These are phyloP conservation scores for Boletus bicolor DNA, from an alignment of 768 basidiomycete species.

Conservation along the genomic window DNA sequence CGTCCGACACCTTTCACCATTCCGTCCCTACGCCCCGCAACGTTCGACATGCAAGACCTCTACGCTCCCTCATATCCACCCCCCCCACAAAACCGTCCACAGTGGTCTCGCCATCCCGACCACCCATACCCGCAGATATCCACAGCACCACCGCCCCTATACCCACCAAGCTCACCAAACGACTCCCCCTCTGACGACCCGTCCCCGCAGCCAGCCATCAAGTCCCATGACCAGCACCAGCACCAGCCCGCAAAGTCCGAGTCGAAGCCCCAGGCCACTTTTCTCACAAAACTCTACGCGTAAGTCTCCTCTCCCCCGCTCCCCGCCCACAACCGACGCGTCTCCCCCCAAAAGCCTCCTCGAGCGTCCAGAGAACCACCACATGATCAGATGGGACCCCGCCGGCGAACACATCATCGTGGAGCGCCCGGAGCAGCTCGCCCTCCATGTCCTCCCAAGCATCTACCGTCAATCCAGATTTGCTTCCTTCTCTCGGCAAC, in stretches of 20 bases:
- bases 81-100: slow-evolving; percentile 40
- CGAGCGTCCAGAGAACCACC: slow-evolving; percentile 89
- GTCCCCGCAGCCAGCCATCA: slow-evolving; percentile 34
- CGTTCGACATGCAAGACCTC: slow-evolving; percentile 47
- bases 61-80: slow-evolving; percentile 40
- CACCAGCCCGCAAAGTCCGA: slow-evolving; percentile 64
- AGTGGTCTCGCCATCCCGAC: slow-evolving; percentile 33
- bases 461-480: slow-evolving; percentile 97
- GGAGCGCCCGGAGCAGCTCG: slow-evolving; percentile 89
- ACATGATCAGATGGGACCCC: slow-evolving; percentile 96
- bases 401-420: slow-evolving; percentile 95
- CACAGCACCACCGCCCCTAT: slow-evolving; percentile 32
- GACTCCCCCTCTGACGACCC: slow-evolving; percentile 48
- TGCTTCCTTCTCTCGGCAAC: slow-evolving; percentile 95
- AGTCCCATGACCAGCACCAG: slow-evolving; percentile 43
- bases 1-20: slow-evolving; percentile 32
- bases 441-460: slow-evolving; percentile 88
- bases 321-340: slow-evolving; percentile 18
- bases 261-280: slow-evolving; percentile 87
- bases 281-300: slow-evolving; percentile 96
- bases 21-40: slow-evolving; percentile 40
- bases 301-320: slow-evolving; percentile 41
- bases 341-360: slow-evolving; percentile 54
- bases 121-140: slow-evolving; percentile 35
- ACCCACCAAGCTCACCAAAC: slow-evolving; percentile 36